Conservation (phyloP, 495 filamentous ascomycete genomes). For the Achaetomiella virescens region DNA sequence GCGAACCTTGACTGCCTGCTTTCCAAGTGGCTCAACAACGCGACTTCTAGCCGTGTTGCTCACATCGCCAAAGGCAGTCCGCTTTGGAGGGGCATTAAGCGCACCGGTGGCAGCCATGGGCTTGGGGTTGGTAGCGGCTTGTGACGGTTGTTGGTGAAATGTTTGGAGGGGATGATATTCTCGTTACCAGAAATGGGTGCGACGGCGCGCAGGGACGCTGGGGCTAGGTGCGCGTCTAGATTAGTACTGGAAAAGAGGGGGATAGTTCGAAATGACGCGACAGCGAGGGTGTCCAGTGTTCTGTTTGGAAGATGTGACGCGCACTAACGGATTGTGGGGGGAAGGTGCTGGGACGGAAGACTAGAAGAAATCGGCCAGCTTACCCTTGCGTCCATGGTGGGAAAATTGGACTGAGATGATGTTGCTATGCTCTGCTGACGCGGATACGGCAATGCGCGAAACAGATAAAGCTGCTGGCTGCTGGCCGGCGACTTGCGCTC, state of each 20-base stretch:
- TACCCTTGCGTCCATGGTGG: conserved; percentile 37
- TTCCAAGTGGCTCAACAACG: conserved; percentile 41
- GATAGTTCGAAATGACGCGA: too few species aligned
- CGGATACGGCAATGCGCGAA: conserved; percentile 7
- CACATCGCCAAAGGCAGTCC: conserved; percentile 73
- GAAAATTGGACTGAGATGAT: conserved; percentile 1
- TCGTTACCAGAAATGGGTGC: conserved; percentile 60
- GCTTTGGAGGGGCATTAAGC: conserved; percentile 63
- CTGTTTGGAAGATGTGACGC: too few species aligned
- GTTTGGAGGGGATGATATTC: conserved; percentile 56
- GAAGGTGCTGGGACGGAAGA: conserved; percentile 4
- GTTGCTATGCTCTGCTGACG: conserved; percentile 16
- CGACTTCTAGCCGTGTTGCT: conserved; percentile 60
- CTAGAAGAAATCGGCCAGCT: conserved; percentile 7
- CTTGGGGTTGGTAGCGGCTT: conserved; percentile 67
- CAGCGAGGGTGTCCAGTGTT: too few species aligned
- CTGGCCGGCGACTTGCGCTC: background rate
- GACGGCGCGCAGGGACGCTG: conserved; percentile 59
- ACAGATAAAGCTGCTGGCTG: background rate
- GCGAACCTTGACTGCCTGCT: conserved; percentile 28
- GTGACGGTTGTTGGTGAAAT: conserved; percentile 67
- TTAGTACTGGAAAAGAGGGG: conserved; percentile 1
- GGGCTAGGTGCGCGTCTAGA: conserved; percentile 50
- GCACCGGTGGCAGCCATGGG: conserved; percentile 49
- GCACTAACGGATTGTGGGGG: conserved; percentile 2